phyloP scores from a whole-genome alignment of 1,284 basidiomycete species.

The Moniliophthora roreri region DNA sequence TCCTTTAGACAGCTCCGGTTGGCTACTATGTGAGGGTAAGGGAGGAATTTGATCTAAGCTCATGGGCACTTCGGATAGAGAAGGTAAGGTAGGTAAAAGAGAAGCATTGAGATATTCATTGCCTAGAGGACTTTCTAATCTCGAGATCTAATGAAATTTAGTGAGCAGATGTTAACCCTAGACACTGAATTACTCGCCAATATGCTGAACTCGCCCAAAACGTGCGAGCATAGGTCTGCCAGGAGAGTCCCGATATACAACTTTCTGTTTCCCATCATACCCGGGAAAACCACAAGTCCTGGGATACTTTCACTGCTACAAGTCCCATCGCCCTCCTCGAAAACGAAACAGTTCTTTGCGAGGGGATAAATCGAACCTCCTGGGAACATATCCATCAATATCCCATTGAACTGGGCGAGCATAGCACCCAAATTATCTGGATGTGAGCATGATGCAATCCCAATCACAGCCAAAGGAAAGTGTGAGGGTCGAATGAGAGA shows the following conservation, averaged over 20 bases:
- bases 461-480: slow-evolving; percentile 79
- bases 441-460: slow-evolving; percentile 67
- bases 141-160: slow-evolving; percentile 48
- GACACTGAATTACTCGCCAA: slow-evolving; percentile 48
- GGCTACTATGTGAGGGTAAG: slow-evolving; percentile 50
- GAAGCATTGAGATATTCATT: slow-evolving; percentile 74
- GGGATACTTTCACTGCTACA: slow-evolving; percentile 55
- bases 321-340: slow-evolving; percentile 67
- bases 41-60: slow-evolving; percentile 50
- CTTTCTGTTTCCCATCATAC: slow-evolving; percentile 78
- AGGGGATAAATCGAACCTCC: slow-evolving; percentile 71
- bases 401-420: slow-evolving; percentile 63
- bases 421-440: slow-evolving; percentile 58
- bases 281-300: slow-evolving; percentile 72
- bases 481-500: slow-evolving; percentile 75
- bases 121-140: slow-evolving; percentile 67
- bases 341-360: slow-evolving; percentile 75
- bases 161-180: neutral
- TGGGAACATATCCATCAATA: slow-evolving; percentile 64
- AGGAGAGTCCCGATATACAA: slow-evolving; percentile 84
- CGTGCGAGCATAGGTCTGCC: slow-evolving; percentile 82
- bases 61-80: slow-evolving; percentile 56
- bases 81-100: slow-evolving; percentile 59
- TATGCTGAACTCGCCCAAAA: slow-evolving; percentile 79
- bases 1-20: slow-evolving; percentile 51